Conservation (phyloP, 345 rosid genomes). For the Gossypium anomalum region DNA sequence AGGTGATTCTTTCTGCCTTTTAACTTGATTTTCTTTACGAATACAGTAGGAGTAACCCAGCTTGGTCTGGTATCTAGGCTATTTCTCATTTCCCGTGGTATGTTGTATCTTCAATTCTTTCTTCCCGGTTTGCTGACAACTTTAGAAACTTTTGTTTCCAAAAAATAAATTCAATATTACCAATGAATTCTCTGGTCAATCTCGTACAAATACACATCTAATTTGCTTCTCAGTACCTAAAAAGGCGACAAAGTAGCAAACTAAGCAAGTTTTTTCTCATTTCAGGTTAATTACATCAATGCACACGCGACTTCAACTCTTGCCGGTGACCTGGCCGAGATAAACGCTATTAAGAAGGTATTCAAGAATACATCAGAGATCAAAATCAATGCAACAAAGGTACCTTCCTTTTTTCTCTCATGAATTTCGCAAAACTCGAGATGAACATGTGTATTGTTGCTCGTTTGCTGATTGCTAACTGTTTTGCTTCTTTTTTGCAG, state of each 20-base stretch:
- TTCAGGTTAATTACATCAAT: constrained; percentile 89
- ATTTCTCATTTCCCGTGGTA: background rate
- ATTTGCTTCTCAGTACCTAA: background rate
- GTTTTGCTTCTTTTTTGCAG: constrained; percentile 36
- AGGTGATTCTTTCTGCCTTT: constrained; percentile 35
- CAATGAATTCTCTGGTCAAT: background rate
- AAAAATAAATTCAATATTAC: background rate
- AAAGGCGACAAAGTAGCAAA: background rate
- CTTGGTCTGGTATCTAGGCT: background rate
- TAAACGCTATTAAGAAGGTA: constrained; percentile 90
- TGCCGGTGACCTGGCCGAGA: constrained; percentile 98
- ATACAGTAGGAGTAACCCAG: background rate
- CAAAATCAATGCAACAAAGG: constrained; percentile 98
- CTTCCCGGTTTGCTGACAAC: background rate
- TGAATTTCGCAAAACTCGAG: background rate
- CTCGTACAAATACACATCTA: background rate
- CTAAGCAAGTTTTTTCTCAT: constrained; percentile 14
- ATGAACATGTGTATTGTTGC: background rate
- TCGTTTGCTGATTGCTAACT: constrained; percentile 4
- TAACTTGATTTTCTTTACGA: background rate
- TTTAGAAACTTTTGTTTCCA: background rate
- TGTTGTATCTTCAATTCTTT: background rate
- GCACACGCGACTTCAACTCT: constrained; percentile 97
- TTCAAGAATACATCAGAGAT: constrained; percentile 78
- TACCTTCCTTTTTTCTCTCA: constrained; percentile 27